These are phyloP conservation scores for Leishmania turanica DNA, from an alignment of 208 protist genomes.

Conservation along the genomic window DNA sequence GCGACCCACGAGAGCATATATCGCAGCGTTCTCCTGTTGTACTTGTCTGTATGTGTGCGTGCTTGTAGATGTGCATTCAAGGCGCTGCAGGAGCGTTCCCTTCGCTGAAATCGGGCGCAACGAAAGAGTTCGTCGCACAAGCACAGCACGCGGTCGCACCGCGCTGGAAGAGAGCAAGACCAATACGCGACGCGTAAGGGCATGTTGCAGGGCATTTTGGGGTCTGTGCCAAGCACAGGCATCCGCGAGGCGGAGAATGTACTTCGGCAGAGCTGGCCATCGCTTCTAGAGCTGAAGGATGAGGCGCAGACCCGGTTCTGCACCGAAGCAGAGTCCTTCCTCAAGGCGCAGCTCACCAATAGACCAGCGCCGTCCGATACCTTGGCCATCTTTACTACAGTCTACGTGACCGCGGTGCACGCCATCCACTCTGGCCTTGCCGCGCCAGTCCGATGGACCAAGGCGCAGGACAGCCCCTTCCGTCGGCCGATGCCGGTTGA, in stretches of 20 bases:
- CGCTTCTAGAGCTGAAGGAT: background rate
- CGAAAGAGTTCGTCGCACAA: background rate
- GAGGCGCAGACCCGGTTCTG: background rate
- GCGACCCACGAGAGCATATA: background rate
- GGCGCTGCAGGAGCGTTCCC: background rate
- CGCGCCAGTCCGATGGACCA: slow-evolving; percentile 15
- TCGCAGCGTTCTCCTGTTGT: background rate
- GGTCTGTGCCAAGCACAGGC: background rate
- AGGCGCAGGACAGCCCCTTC: slow-evolving; percentile 16
- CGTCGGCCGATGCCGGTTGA: background rate
- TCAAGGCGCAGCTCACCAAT: background rate
- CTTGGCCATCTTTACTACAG: background rate
- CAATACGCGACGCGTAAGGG: background rate
- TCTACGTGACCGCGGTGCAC: slow-evolving; percentile 15
- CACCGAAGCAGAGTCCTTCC: background rate
- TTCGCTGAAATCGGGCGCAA: background rate
- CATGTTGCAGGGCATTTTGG: background rate
- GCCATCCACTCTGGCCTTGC: slow-evolving; percentile 25
- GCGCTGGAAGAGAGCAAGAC: background rate
- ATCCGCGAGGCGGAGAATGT: background rate
- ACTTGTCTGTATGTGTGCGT: background rate
- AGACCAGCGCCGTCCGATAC: background rate
- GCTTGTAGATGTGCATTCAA: background rate
- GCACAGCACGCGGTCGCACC: background rate
- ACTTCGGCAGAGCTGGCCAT: slow-evolving; percentile 1